These are phyloP conservation scores for Aspergillus puulaauensis DNA, from an alignment of 2,329 filamentous ascomycete genomes.

Conservation along the genomic window DNA sequence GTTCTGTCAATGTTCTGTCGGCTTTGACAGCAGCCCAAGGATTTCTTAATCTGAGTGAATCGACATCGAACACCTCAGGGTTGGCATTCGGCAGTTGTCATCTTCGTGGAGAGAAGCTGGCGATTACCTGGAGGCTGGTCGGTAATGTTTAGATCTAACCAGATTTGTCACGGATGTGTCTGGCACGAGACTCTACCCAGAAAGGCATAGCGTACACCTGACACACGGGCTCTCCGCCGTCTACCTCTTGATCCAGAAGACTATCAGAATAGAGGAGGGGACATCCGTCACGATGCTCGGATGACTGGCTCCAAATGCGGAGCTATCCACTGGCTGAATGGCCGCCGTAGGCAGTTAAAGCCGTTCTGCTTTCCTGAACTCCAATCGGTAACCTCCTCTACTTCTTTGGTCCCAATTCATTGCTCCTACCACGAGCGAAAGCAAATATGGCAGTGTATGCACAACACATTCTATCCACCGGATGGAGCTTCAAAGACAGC, in stretches of 20 bases:
- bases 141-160: not conserved
- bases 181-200: not conserved
- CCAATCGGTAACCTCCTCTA: not conserved
- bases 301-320: not conserved
- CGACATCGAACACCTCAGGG: not conserved
- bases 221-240: constrained; percentile 7
- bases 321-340: constrained; percentile 1
- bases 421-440: not conserved
- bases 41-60: not conserved
- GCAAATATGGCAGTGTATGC: constrained; percentile 18
- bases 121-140: not conserved
- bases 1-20: not conserved
- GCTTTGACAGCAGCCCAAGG: not conserved
- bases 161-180: not conserved
- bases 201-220: not conserved
- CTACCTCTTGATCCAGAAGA: not conserved
- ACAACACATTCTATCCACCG: constrained; percentile 26
- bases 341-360: constrained; percentile 8
- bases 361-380: not conserved
- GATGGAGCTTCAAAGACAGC: constrained; percentile 40
- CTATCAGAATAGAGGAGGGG: constrained; percentile 4
- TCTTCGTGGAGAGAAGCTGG: not conserved
- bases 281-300: not conserved
- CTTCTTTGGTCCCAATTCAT: not conserved
- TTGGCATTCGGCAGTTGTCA: not conserved